A percentile compares a stretch with the other conserved stretches of the same genome.
phyloP scores from a whole-genome alignment of 441 rosid species.

The Kokia cookei region DNA sequence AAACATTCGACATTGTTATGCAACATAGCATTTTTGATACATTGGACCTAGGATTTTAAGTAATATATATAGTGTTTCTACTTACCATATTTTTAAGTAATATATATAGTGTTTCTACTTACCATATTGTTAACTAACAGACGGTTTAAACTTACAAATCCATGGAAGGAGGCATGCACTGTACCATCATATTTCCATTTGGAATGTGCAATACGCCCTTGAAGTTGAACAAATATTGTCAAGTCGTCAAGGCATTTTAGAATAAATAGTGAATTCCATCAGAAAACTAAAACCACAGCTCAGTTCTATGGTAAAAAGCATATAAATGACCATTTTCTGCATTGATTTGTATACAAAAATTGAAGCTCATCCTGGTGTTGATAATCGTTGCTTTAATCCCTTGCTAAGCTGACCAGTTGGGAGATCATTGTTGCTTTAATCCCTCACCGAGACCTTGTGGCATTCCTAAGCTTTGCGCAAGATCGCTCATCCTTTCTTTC shows the following conservation, averaged over 20 bases:
- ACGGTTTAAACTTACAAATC: neutral
- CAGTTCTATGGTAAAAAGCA: neutral
- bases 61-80: no score
- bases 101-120: no score
- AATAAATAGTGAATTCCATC: neutral
- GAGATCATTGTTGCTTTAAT: conserved; percentile 34
- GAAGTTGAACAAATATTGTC: neutral
- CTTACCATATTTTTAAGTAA: no score
- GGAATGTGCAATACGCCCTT: neutral
- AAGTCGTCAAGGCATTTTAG: neutral
- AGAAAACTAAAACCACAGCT: neutral
- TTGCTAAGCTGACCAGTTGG: conserved; percentile 20
- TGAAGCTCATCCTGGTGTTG: conserved; percentile 4
- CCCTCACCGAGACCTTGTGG: conserved; percentile 73
- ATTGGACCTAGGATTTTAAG: neutral
- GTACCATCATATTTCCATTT: neutral
- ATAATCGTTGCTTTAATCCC: conserved; percentile 23
- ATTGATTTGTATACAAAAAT: conserved; percentile 27
- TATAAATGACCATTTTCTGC: conserved; percentile 13
- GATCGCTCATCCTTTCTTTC: conserved; percentile 90
- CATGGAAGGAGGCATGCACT: neutral
- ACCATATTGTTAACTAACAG: no score
- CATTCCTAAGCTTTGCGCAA: conserved; percentile 93
- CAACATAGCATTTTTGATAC: neutral
- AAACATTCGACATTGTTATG: neutral